Percentiles rank a stretch among this genome's conserved stretches.
Evolutionary conservation across 371 early-diverging fungal species (phyloP).

Genomic region (Apophysomyces ossiformis): DNA sequence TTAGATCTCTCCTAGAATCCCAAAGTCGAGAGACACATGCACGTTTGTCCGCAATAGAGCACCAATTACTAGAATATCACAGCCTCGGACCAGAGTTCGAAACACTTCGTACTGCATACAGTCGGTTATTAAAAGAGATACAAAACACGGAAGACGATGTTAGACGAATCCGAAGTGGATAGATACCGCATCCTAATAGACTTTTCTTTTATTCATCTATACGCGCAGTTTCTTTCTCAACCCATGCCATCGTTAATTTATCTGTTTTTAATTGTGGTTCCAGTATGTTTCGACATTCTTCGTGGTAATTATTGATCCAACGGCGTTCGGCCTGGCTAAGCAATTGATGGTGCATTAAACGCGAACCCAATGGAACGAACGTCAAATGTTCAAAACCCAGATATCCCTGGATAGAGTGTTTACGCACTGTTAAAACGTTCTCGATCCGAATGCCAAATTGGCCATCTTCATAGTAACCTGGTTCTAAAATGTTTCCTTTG

Average conservation of each 20-base stretch:
- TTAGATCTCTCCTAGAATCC: slow-evolving; percentile 16
- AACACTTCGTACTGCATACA: slow-evolving; percentile 21
- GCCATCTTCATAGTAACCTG: slow-evolving; percentile 98
- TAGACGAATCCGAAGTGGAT: background rate
- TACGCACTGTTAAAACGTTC: slow-evolving; percentile 75
- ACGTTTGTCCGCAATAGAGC: slow-evolving; percentile 16
- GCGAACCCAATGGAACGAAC: slow-evolving; percentile 78
- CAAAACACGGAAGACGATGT: slow-evolving; percentile 24
- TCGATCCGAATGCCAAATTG: slow-evolving; percentile 99
- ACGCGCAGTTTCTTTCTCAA: slow-evolving; percentile 67
- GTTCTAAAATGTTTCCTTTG: slow-evolving; percentile 65
- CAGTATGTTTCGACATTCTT: slow-evolving; percentile 73
- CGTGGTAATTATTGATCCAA: slow-evolving; percentile 90
- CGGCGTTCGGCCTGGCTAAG: slow-evolving; percentile 67
- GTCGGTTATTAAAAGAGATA: slow-evolving; percentile 18
- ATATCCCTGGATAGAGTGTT: slow-evolving; percentile 66
- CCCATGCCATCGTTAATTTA: slow-evolving; percentile 71
- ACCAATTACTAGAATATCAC: slow-evolving; percentile 15
- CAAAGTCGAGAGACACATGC: slow-evolving; percentile 14
- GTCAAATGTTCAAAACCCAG: slow-evolving; percentile 93
- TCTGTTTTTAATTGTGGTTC: slow-evolving; percentile 71
- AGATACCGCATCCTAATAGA: too few species aligned
- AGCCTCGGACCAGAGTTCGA: slow-evolving; percentile 25
- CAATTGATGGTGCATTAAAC: slow-evolving; percentile 69
- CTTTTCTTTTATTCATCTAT: too few species aligned